phyloP scores from a whole-genome alignment of 257 asterid species.

The Marsdenia floribunda region DNA sequence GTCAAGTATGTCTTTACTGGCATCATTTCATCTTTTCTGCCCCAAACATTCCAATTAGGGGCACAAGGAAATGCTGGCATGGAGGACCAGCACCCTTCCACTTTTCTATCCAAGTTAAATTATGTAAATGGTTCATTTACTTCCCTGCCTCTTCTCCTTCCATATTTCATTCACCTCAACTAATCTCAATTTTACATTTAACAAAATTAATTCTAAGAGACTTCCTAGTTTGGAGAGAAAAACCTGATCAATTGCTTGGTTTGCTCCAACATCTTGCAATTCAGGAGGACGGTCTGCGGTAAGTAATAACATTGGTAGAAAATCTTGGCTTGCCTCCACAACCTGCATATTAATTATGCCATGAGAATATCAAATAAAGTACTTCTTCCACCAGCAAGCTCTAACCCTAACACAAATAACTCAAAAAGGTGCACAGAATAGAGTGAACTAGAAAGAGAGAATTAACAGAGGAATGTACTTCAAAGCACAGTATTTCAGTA shows the following conservation, averaged over 20 bases:
- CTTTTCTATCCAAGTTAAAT: not conserved
- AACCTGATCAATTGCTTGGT: slow-evolving; percentile 97
- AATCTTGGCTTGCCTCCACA: slow-evolving; percentile 96
- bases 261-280: slow-evolving; percentile 88
- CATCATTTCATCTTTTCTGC: not conserved
- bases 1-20: not conserved
- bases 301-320: slow-evolving; percentile 77
- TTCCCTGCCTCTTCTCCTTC: not conserved
- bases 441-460: not conserved
- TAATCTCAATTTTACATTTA: not conserved
- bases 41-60: not conserved
- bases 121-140: not conserved
- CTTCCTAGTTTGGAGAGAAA: not conserved
- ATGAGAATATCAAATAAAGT: not conserved
- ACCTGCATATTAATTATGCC: slow-evolving; percentile 40
- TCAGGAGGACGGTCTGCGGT: slow-evolving; percentile 99
- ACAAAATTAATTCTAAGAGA: not conserved
- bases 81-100: not conserved
- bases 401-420: not conserved
- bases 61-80: not conserved
- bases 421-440: not conserved
- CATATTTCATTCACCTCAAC: not conserved
- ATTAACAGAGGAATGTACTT: not conserved
- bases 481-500: not conserved
- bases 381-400: not conserved